Evolutionary conservation across 768 basidiomycete species (phyloP).

Genomic region (Lactifluus piperatus): DNA sequence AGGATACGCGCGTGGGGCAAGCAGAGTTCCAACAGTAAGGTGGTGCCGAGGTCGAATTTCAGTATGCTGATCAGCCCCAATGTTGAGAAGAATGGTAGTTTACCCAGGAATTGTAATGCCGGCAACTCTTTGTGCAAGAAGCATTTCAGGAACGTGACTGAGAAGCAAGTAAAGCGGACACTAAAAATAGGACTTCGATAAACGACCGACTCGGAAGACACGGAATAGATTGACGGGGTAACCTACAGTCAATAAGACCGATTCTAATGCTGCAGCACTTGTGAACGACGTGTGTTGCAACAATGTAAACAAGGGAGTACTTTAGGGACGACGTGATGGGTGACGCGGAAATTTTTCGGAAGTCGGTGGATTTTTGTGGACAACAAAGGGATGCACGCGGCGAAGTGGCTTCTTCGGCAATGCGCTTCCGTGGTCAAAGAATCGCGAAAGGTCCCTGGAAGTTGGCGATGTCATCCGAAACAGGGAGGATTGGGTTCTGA

Average conservation of each 20-base stretch:
- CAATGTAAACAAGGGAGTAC: background rate
- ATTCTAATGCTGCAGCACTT: background rate
- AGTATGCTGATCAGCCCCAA: background rate
- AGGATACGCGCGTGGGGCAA: background rate
- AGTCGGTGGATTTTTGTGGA: background rate
- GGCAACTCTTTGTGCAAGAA: background rate
- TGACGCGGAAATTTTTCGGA: background rate
- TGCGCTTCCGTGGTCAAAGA: background rate
- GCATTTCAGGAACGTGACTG: background rate
- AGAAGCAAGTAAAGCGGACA: background rate
- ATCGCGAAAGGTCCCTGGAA: background rate
- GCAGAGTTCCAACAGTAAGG: background rate
- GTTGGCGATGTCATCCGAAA: background rate
- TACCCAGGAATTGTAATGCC: background rate
- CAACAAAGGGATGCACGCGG: background rate
- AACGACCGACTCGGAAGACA: background rate
- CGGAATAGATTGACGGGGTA: background rate
- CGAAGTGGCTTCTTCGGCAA: background rate
- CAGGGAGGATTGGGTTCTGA: background rate
- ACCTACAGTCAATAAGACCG: background rate
- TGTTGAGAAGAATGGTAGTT: background rate
- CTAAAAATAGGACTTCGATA: background rate
- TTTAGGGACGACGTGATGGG: background rate
- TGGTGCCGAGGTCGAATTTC: background rate
- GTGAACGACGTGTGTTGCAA: background rate